These are phyloP conservation scores for Sphagnum fallax DNA, from an alignment of 228 moss, liverwort and hornwort species.

Conservation along the genomic window DNA sequence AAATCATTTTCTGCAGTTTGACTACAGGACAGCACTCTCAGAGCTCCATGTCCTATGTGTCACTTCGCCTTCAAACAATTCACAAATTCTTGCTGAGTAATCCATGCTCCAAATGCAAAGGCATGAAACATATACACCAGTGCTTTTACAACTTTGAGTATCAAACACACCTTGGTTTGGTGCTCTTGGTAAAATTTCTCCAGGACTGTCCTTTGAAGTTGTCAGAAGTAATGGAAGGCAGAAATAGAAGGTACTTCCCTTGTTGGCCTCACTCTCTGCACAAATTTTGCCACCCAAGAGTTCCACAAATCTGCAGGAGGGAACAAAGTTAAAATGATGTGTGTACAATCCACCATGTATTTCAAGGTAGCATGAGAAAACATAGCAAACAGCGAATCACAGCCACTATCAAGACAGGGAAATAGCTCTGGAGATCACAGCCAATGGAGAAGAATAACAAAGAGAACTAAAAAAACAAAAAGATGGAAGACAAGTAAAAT, in stretches of 20 bases:
- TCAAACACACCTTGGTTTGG: not conserved
- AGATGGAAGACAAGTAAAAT: too few species aligned
- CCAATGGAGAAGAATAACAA: too few species aligned
- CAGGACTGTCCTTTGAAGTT: slow-evolving; percentile 22
- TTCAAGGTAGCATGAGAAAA: too few species aligned
- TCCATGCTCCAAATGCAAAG: not conserved
- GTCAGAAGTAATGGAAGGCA: slow-evolving; percentile 55
- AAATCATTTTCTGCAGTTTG: too few species aligned
- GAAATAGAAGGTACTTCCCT: slow-evolving; percentile 71
- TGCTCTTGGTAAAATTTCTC: slow-evolving; percentile 23
- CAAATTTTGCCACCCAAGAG: slow-evolving; percentile 74
- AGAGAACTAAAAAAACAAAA: too few species aligned
- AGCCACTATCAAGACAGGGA: too few species aligned
- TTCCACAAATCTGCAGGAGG: slow-evolving; percentile 69
- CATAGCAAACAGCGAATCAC: too few species aligned
- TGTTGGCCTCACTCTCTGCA: slow-evolving; percentile 75
- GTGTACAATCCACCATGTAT: too few species aligned
- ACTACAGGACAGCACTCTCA: not conserved
- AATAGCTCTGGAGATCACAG: too few species aligned
- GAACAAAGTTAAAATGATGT: not conserved
- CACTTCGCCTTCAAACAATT: not conserved
- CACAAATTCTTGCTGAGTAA: not conserved
- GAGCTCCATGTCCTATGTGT: not conserved
- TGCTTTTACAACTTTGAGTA: not conserved
- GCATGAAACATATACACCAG: not conserved